These are phyloP conservation scores for Triadica sebifera DNA, from an alignment of 345 rosid species.

Conservation along the genomic window DNA sequence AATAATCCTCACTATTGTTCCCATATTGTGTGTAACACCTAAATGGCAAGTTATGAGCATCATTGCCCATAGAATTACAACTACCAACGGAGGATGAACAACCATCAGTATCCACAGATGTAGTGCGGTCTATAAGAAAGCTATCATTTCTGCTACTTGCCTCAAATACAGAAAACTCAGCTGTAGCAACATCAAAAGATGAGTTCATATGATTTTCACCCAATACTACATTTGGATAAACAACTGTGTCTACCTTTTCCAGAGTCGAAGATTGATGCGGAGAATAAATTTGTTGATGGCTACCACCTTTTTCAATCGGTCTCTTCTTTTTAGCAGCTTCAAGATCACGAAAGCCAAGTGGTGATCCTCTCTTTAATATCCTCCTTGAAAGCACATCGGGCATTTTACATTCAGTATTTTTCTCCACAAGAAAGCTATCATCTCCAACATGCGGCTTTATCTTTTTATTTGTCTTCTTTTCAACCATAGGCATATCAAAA, in stretches of 20 bases:
- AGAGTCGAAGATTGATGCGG: constrained; percentile 12
- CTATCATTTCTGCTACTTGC: constrained; percentile 14
- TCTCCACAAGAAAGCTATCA: constrained; percentile 18
- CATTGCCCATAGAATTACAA: constrained; percentile 22
- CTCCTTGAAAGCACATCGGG: background rate
- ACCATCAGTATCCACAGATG: constrained; percentile 19
- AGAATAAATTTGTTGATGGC: background rate
- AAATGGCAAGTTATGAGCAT: constrained; percentile 7
- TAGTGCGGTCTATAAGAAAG: constrained; percentile 9
- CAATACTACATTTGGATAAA: constrained; percentile 16
- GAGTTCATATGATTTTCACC: constrained; percentile 26
- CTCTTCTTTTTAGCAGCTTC: constrained; percentile 24
- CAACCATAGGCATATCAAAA: background rate
- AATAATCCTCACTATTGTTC: constrained; percentile 11
- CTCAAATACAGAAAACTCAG: constrained; percentile 11
- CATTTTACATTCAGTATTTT: constrained; percentile 12
- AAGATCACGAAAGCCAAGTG: background rate
- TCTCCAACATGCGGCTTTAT: constrained; percentile 3
- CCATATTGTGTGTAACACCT: background rate
- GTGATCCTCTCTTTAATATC: constrained; percentile 19
- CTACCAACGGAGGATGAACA: constrained; percentile 44
- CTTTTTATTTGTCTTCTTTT: background rate
- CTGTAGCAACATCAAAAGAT: constrained; percentile 22
- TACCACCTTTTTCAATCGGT: constrained; percentile 11
- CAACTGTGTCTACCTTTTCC: constrained; percentile 27